Base-by-base conservation (phyloP, 2,329 filamentous ascomycete genomes). In the Alternaria novae-zelandiae region DNA sequence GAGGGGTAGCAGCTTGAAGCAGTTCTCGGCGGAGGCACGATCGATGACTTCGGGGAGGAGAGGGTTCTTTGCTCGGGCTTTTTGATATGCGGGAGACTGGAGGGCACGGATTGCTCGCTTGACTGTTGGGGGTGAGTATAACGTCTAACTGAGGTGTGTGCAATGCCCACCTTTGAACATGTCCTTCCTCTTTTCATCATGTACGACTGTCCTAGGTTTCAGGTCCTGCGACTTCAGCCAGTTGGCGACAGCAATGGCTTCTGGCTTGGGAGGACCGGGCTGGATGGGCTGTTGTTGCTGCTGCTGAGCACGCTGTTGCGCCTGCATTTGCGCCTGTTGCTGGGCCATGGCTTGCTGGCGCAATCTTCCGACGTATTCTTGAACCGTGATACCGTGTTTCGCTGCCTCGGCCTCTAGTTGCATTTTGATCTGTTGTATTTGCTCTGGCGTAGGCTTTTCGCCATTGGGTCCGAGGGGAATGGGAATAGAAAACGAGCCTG, bases 171-270 rank as follows among this genome's bases (percentile, higher is more conserved):
- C 94, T 86, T 91, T 91, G 82, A 99, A 98, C 92, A 99, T 96
- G 70, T 99, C 95, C 83, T 97, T 98, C 75, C 96, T 89, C 86
- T 97, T 94, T 74, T 96, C 96, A 70, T 97, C 94, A 69, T 98
- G 87, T 68, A 99, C 96, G 79, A 92, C 95, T 17, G 94, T 97
- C 67, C 96, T 87, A 17, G 88, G 86, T 86, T 99, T 99, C 69
- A 99, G 83, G 63, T 96, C 88, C 82, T 97, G 94, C 62, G 87
- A 81, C 71, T 90, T 89, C 63, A 99, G 83, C 82, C 97, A 99
- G 75, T 93, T 91, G 70, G 96, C 96, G 58, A 99, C 87, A 9
- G 94, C 94, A 49, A 98, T 83, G 20, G 94, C 94, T 75, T 94
- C 89, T 43, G 95, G 95, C 73, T 97, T 96, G 6, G 95, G 93